These are phyloP conservation scores for Beauveria brongniartii DNA, from an alignment of 2,329 filamentous ascomycete genomes.

Conservation along the genomic window DNA sequence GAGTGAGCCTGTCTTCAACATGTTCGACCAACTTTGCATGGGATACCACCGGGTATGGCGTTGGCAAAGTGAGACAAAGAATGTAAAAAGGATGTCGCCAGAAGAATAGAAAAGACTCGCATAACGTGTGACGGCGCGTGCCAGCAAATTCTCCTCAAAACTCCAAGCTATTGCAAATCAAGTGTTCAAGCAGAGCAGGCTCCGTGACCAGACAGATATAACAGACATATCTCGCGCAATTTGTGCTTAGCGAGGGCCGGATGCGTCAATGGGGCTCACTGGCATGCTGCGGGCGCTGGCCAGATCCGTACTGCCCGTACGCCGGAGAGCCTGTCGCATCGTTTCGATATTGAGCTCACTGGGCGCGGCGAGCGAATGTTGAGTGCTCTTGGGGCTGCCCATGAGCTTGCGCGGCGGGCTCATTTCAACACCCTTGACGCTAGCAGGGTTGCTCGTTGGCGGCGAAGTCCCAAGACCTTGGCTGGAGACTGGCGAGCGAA, in stretches of 20 bases:
- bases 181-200: background rate
- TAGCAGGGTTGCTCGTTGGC: slow-evolving; percentile 67
- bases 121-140: background rate
- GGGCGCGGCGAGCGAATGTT: slow-evolving; percentile 36
- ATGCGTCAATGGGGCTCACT: slow-evolving; percentile 46
- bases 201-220: background rate
- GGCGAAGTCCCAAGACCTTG: slow-evolving; percentile 61
- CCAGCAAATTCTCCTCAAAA: background rate
- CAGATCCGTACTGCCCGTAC: slow-evolving; percentile 78
- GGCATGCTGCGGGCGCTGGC: slow-evolving; percentile 47
- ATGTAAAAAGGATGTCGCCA: background rate
- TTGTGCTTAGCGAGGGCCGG: slow-evolving; percentile 21
- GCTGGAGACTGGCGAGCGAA: slow-evolving; percentile 70
- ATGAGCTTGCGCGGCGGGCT: slow-evolving; percentile 54
- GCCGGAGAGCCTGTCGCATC: slow-evolving; percentile 80
- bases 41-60: background rate
- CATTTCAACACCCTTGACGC: slow-evolving; percentile 65
- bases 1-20: background rate
- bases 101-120: background rate
- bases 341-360: slow-evolving; percentile 82
- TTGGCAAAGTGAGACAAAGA: background rate
- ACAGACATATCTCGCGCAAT: background rate
- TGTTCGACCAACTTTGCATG: background rate
- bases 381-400: slow-evolving; percentile 54
- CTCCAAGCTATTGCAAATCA: slow-evolving; percentile 4